A percentile compares a stretch with the other conserved stretches of the same genome.
These are phyloP conservation scores for Olyra latifolia DNA, from an alignment of 176 grass and related monocot genomes.

Conservation along the genomic window DNA sequence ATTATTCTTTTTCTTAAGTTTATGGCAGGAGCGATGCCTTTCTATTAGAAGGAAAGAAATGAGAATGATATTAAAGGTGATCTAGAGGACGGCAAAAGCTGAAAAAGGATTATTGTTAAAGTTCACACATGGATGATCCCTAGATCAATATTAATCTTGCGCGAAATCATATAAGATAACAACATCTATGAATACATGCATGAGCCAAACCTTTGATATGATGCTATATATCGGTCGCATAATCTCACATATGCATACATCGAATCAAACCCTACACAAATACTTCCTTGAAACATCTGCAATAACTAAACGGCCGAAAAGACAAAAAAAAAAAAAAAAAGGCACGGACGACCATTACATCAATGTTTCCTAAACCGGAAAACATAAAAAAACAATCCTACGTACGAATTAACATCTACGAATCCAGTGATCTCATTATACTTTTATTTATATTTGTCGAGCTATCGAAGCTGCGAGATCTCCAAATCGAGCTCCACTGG, in stretches of 20 bases:
- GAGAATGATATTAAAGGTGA: no score
- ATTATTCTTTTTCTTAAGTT: no score
- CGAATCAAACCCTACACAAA: not conserved
- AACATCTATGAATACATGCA: not conserved
- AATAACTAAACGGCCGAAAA: not conserved
- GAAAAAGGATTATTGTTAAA: no score
- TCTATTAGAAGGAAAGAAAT: no score
- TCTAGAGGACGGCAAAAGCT: no score
- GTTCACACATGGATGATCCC: not conserved
- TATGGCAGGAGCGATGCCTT: no score
- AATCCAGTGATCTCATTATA: not conserved
- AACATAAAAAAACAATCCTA: not conserved
- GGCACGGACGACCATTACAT: slow-evolving; percentile 19
- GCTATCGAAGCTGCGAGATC: slow-evolving; percentile 5
- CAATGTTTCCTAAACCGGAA: slow-evolving; percentile 9
- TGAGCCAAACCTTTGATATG: not conserved
- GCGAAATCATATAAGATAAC: no score
- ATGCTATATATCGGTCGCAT: slow-evolving; percentile 2
- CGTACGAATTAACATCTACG: not conserved
- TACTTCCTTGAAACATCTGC: not conserved
- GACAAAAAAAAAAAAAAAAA: not conserved
- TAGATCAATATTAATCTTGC: no score
- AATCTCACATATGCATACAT: not conserved
- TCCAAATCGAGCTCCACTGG: slow-evolving; percentile 31
- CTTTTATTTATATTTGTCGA: not conserved